These are phyloP conservation scores for Parathielavia appendiculata DNA, from an alignment of 495 filamentous ascomycete species.

Conservation along the genomic window DNA sequence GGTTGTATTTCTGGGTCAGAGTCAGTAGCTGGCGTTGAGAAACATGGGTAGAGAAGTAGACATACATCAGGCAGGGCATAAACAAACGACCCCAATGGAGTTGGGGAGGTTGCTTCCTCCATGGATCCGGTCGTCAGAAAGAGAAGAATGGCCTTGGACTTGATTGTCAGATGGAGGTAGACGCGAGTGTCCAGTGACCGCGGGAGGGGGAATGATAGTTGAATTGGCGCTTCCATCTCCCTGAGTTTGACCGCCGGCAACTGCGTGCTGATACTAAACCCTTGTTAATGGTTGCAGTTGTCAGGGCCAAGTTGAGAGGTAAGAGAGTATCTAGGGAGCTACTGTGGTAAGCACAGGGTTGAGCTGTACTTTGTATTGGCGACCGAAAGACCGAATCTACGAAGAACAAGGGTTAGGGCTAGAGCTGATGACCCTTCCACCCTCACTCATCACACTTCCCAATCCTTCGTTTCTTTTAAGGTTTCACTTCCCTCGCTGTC, in stretches of 20 bases:
- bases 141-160: conserved; percentile 60
- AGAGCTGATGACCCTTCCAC: too few relatives aligned
- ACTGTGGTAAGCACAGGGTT: too few relatives aligned
- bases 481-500: too few relatives aligned
- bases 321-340: too few relatives aligned
- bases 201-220: conserved; percentile 75
- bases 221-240: conserved; percentile 39
- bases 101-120: conserved; percentile 48
- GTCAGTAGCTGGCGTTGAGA: conserved; percentile 7
- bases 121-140: conserved; percentile 70
- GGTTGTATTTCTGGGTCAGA: conserved; percentile 47
- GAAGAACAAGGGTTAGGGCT: too few relatives aligned
- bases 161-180: conserved; percentile 69
- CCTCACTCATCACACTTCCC: too few relatives aligned
- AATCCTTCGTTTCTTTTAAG: too few relatives aligned
- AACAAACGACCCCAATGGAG: conserved; percentile 76
- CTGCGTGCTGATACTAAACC: too few relatives aligned
- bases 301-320: too few relatives aligned
- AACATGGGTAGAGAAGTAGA: conserved; percentile 5
- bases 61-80: conserved; percentile 87
- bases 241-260: neutral
- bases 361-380: too few relatives aligned
- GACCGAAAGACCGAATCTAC: too few relatives aligned
- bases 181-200: conserved; percentile 70
- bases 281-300: too few relatives aligned